These are phyloP conservation scores for Vararia minispora DNA, from an alignment of 768 basidiomycete species.

Conservation along the genomic window DNA sequence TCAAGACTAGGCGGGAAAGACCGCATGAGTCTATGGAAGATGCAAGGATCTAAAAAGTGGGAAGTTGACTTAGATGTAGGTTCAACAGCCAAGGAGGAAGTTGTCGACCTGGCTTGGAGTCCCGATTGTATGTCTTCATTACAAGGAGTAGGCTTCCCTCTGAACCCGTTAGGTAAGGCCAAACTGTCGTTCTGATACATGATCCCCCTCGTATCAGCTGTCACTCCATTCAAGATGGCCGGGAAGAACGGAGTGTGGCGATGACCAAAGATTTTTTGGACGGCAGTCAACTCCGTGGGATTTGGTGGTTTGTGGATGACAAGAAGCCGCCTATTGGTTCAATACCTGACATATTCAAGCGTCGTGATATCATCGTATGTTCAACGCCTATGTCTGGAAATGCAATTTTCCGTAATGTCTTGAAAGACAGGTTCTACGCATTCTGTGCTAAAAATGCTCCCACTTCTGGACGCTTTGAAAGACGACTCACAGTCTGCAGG, in stretches of 20 bases:
- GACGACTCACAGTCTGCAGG: slow-evolving; percentile 57
- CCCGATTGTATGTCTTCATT: slow-evolving; percentile 50
- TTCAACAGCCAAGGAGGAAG: slow-evolving; percentile 29
- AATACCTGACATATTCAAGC: slow-evolving; percentile 69
- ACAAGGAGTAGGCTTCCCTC: neutral
- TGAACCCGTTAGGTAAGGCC: slow-evolving; percentile 34
- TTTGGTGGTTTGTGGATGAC: slow-evolving; percentile 66
- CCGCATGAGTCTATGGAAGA: slow-evolving; percentile 69
- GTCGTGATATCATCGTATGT: slow-evolving; percentile 52
- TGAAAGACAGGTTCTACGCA: slow-evolving; percentile 67
- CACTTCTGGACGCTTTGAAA: slow-evolving; percentile 58
- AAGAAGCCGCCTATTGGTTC: slow-evolving; percentile 25
- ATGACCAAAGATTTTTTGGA: slow-evolving; percentile 18
- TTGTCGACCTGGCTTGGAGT: slow-evolving; percentile 65
- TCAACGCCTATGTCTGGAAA: slow-evolving; percentile 3
- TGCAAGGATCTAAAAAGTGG: slow-evolving; percentile 73
- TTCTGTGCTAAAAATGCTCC: slow-evolving; percentile 55
- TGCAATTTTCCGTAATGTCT: slow-evolving; percentile 10
- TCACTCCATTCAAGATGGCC: slow-evolving; percentile 74
- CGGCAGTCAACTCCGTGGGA: slow-evolving; percentile 28
- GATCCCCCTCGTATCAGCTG: slow-evolving; percentile 58
- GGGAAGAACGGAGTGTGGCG: slow-evolving; percentile 35
- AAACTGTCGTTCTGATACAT: slow-evolving; percentile 56
- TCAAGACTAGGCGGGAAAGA: slow-evolving; percentile 59
- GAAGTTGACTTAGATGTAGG: slow-evolving; percentile 53